A percentile compares a stretch with the other conserved stretches of the same genome.
phyloP scores from a whole-genome alignment of 495 filamentous ascomycete species.

The Hyphodiscus hymeniophilus region DNA sequence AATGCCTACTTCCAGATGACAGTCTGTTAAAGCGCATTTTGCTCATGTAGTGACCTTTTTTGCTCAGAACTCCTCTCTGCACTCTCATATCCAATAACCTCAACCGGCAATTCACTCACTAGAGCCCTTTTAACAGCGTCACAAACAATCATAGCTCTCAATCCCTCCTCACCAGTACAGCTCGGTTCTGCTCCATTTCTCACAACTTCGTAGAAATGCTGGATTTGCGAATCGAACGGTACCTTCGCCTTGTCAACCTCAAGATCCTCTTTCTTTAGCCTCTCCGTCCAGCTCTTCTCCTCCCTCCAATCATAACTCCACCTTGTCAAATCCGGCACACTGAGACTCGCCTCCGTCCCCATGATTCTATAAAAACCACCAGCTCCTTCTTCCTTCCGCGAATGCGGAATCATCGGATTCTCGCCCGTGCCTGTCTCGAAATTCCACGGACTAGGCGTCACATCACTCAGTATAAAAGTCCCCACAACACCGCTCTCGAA shows the following conservation, averaged over 20 bases:
- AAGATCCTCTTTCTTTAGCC: conserved; percentile 23
- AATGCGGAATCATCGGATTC: conserved; percentile 42
- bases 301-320: conserved; percentile 38
- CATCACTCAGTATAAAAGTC: conserved; percentile 47
- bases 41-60: too few species aligned
- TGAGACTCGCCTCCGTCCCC: conserved; percentile 43
- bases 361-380: conserved; percentile 50
- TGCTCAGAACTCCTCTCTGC: too few species aligned
- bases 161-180: conserved; percentile 37
- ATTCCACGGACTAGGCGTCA: conserved; percentile 41
- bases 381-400: conserved; percentile 19
- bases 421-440: conserved; percentile 52
- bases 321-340: conserved; percentile 45
- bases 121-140: conserved; percentile 34
- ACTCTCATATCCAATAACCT: conserved; percentile 15
- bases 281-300: conserved; percentile 27
- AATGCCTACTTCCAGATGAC: too few species aligned
- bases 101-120: conserved; percentile 24
- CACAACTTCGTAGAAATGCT: conserved; percentile 48
- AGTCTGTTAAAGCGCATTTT: too few species aligned
- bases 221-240: conserved; percentile 48
- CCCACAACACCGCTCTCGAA: conserved; percentile 51
- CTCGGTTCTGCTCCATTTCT: conserved; percentile 32
- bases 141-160: conserved; percentile 37
- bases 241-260: conserved; percentile 29